Percentiles rank a stretch among this genome's conserved stretches.
These are phyloP conservation scores for Beta macrorhiza DNA, from an alignment of 179 eudicot species.

Conservation along the genomic window DNA sequence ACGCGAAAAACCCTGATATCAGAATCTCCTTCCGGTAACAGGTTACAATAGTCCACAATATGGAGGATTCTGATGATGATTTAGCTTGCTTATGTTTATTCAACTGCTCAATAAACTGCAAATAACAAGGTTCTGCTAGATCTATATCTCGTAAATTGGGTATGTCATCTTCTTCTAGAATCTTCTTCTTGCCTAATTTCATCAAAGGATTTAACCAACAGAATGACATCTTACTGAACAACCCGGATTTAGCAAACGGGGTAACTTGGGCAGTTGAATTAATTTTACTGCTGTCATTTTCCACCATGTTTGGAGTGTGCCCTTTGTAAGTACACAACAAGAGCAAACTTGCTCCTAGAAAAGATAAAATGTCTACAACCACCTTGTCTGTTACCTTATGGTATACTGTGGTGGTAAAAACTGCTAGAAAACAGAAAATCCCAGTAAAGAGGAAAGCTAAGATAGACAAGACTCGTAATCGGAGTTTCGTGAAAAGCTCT, in stretches of 20 bases:
- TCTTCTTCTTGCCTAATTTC: slow-evolving; percentile 37
- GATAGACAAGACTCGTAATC: slow-evolving; percentile 41
- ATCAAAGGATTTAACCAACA: slow-evolving; percentile 43
- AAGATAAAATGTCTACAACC: slow-evolving; percentile 23
- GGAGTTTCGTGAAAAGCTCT: slow-evolving; percentile 30
- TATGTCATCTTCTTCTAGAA: slow-evolving; percentile 30
- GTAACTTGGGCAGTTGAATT: slow-evolving; percentile 18
- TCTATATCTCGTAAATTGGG: slow-evolving; percentile 32
- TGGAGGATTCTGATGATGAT: slow-evolving; percentile 11
- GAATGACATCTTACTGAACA: slow-evolving; percentile 33
- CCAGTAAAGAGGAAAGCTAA: slow-evolving; percentile 46
- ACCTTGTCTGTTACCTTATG: slow-evolving; percentile 18
- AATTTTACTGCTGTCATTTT: background rate
- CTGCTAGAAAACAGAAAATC: slow-evolving; percentile 37
- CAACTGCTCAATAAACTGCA: slow-evolving; percentile 19
- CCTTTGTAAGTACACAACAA: slow-evolving; percentile 38
- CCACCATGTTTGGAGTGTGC: slow-evolving; percentile 15
- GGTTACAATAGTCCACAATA: slow-evolving; percentile 25
- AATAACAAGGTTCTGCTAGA: slow-evolving; percentile 31
- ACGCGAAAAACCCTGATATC: slow-evolving; percentile 30
- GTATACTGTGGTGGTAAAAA: slow-evolving; percentile 29
- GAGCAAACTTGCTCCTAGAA: slow-evolving; percentile 34
- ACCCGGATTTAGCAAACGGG: slow-evolving; percentile 29
- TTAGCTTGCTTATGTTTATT: slow-evolving; percentile 12
- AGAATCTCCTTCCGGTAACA: slow-evolving; percentile 32